Percentiles rank a stretch among this genome's conserved stretches.
Evolutionary conservation across 345 rosid genomes (phyloP).

Genomic region (Salix dunnii): DNA sequence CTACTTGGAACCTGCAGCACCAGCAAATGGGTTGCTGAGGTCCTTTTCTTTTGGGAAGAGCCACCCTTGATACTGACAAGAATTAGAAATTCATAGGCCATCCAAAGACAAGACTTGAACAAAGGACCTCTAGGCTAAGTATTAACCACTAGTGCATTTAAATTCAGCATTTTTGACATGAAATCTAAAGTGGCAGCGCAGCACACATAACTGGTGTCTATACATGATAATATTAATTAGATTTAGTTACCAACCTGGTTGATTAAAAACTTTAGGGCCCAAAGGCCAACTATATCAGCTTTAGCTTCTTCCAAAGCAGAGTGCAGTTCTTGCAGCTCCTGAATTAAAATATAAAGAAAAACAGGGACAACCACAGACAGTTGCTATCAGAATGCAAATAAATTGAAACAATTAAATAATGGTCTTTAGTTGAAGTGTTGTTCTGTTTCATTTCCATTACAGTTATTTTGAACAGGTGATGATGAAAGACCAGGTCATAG

Average conservation of each 20-base stretch:
- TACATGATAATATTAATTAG: neutral
- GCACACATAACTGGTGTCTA: too few species aligned
- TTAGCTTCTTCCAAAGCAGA: conserved; percentile 93
- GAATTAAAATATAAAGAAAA: conserved; percentile 15
- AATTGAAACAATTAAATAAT: neutral
- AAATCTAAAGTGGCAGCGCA: neutral
- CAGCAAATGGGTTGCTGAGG: too few species aligned
- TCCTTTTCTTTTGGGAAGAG: too few species aligned
- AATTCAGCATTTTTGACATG: neutral
- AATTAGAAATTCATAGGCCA: too few species aligned
- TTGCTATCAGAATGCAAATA: neutral
- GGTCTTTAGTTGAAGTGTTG: neutral
- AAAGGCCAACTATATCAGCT: conserved; percentile 95
- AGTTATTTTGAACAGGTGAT: neutral
- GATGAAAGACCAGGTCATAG: neutral
- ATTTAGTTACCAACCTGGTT: conserved; percentile 43
- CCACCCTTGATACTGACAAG: too few species aligned
- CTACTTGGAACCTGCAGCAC: neutral
- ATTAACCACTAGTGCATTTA: too few species aligned
- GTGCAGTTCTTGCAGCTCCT: conserved; percentile 93
- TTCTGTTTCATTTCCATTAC: neutral
- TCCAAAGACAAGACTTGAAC: too few species aligned
- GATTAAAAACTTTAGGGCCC: conserved; percentile 86
- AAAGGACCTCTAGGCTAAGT: too few species aligned
- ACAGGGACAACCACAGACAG: neutral